Conservation (phyloP, 1,139 yeast species). For the Suhomyces yuchorum region DNA sequence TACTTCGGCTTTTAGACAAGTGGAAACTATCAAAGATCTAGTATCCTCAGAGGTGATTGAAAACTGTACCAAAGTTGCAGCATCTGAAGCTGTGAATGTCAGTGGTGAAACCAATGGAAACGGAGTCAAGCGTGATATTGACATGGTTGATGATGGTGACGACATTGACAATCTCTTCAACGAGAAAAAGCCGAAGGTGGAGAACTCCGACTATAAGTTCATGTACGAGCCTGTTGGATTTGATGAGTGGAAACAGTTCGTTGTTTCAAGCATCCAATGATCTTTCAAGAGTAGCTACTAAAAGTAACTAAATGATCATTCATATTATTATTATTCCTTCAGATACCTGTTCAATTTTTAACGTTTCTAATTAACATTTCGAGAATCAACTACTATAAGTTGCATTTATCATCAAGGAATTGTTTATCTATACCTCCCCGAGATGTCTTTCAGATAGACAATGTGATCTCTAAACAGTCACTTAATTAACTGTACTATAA, state of each 20-base stretch:
- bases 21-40: slow-evolving; percentile 38
- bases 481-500: slow-evolving; percentile 1
- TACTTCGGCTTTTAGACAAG: slow-evolving; percentile 49
- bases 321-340: not conserved
- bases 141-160: slow-evolving; percentile 26
- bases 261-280: slow-evolving; percentile 22
- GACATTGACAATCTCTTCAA: slow-evolving; percentile 40
- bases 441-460: not conserved
- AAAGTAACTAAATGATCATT: not conserved
- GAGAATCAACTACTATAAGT: not conserved
- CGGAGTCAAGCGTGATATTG: slow-evolving; percentile 28
- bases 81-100: slow-evolving; percentile 12
- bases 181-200: slow-evolving; percentile 37
- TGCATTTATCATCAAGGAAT: not conserved
- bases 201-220: slow-evolving; percentile 24
- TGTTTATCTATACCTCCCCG: not conserved
- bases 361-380: not conserved
- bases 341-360: not conserved
- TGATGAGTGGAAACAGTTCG: slow-evolving; percentile 43
- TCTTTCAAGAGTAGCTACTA: not conserved
- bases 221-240: slow-evolving; percentile 40
- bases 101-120: slow-evolving; percentile 4
- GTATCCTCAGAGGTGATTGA: slow-evolving; percentile 34
- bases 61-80: slow-evolving; percentile 27
- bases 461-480: not conserved